phyloP scores from a whole-genome alignment of 2,329 filamentous ascomycete species.

The Alternaria atra region DNA sequence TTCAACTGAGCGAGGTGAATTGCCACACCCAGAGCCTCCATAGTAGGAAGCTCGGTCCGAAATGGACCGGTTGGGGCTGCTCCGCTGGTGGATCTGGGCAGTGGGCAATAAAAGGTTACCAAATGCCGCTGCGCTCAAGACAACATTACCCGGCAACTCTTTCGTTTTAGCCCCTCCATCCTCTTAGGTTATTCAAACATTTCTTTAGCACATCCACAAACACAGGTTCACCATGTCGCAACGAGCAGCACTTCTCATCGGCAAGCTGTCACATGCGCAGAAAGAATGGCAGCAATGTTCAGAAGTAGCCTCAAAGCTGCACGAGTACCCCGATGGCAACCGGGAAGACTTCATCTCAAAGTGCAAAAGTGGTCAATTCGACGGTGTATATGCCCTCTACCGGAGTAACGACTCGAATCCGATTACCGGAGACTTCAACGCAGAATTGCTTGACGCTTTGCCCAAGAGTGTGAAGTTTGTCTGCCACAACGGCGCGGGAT shows the following conservation, averaged over 20 bases:
- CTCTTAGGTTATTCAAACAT: background rate
- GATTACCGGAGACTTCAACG: constrained; percentile 58
- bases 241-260: constrained; percentile 56
- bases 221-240: constrained; percentile 37
- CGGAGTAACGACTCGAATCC: constrained; percentile 66
- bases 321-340: constrained; percentile 64
- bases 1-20: constrained; percentile 14
- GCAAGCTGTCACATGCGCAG: constrained; percentile 54
- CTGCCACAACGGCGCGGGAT: constrained; percentile 64
- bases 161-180: constrained; percentile 2
- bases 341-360: constrained; percentile 65
- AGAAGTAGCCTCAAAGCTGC: constrained; percentile 43
- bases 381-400: constrained; percentile 66
- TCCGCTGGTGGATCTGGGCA: constrained; percentile 19
- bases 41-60: constrained; percentile 28
- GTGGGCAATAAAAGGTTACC: constrained; percentile 26
- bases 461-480: constrained; percentile 56
- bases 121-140: constrained; percentile 26
- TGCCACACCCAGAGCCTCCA: constrained; percentile 14
- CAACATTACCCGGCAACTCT: constrained; percentile 5
- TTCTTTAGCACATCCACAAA: background rate
- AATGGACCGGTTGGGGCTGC: constrained; percentile 27
- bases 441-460: constrained; percentile 54
- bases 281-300: constrained; percentile 57
- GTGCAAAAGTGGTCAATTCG: constrained; percentile 63